Evolutionary conservation across 164 flowering plant genomes (phyloP), one percentile per base, ranked within the genome.

Genomic region (Magnolia sinica): DNA sequence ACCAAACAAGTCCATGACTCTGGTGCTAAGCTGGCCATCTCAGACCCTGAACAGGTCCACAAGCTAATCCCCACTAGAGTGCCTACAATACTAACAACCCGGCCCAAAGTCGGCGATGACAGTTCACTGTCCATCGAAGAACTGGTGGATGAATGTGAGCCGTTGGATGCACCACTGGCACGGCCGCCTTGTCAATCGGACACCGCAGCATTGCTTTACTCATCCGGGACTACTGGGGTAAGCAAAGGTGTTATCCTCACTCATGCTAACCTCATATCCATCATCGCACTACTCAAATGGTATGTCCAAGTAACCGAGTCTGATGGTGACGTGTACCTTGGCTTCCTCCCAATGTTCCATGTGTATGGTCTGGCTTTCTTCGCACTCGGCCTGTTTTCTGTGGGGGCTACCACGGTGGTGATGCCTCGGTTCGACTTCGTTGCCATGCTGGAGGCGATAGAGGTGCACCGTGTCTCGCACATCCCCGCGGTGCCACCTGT

Each of bases 181-280:
- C 50, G 29, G 45, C 20, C 75, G 45, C 20, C 75, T 1, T 75
- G 49, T 13, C 91, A 84, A 70, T 74, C 85, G 1, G 94, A 93
- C 71, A 82, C 91, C 0, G 96, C 96, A 1, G 96, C 92, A 0
- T 77, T 93, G 19, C 76, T 90, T 1, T 93, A 90, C 82, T 91
- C 98, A 1, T 93, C 94, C 3, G 98, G 98, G 2, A 93, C 97
- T 11, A 91, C 97, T 0, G 97, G 97, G 9, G 77, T 79, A 0
- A 93, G 94, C 83, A 93, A 91, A 77, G 96, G 96, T 2, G 96
- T 90, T 7, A 74, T 88, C 7, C 66, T 91, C 14, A 90, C 96
- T 0, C 97, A 91, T 69, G 71, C 75, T 4, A 93, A 90, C 74
- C 79, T 91, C 82, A 85, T 91, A 22, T 74, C 93, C 13, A 75